A percentile compares a stretch with the other conserved stretches of the same genome.
These are phyloP conservation scores for Didymosphaeria variabile DNA, from an alignment of 2,329 filamentous ascomycete genomes.

Conservation along the genomic window DNA sequence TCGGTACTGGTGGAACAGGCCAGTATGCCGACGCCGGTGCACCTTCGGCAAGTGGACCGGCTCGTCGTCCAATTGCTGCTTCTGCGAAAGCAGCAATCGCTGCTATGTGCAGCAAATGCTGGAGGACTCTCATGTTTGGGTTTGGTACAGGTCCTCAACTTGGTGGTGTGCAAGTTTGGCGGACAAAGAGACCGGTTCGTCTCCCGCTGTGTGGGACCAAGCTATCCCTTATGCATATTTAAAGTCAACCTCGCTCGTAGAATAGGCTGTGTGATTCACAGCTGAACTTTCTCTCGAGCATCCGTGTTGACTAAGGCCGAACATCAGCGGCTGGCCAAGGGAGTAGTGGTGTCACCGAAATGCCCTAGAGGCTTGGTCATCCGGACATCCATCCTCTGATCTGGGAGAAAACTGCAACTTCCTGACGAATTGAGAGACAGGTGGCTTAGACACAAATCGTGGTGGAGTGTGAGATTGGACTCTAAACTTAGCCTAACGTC, in stretches of 20 bases:
- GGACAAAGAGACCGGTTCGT: not conserved
- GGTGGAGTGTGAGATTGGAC: not conserved
- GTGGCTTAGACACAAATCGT: not conserved
- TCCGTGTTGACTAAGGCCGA: not conserved
- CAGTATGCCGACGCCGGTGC: slow-evolving; percentile 13
- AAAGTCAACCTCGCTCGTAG: not conserved
- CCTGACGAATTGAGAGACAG: not conserved
- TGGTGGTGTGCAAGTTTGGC: not conserved
- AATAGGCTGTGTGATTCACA: not conserved
- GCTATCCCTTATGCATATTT: not conserved
- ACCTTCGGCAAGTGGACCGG: slow-evolving; percentile 8
- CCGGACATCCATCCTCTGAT: not conserved
- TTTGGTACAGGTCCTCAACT: not conserved
- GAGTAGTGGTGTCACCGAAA: not conserved
- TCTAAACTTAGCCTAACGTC: not conserved
- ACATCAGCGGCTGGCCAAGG: slow-evolving; percentile 6
- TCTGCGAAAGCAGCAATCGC: not conserved
- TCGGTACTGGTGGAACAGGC: slow-evolving; percentile 1
- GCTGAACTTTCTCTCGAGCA: not conserved
- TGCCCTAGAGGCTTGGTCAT: not conserved
- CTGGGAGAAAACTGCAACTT: not conserved
- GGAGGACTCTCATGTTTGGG: not conserved
- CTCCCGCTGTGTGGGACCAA: not conserved
- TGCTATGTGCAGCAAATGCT: not conserved
- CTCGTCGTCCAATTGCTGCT: not conserved